Base-by-base conservation (phyloP, 768 basidiomycete genomes). In the Boletus tylopilopsis region DNA sequence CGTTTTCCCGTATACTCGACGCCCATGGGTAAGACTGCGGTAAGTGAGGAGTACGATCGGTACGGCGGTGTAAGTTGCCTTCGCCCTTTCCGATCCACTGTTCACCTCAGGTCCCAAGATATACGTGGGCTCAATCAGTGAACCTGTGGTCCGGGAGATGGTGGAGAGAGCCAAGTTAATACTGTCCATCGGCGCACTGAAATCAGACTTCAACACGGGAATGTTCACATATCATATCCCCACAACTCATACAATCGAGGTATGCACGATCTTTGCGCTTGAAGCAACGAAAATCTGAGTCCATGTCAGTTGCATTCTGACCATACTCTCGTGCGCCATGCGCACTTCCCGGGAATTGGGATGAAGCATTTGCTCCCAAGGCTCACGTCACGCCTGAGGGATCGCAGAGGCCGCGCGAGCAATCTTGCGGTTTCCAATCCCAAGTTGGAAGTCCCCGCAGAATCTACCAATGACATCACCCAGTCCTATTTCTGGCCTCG, bases 401-500 rank as follows among this genome's bases (percentile, higher is more conserved):
- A 71, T 8, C 75, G 73, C 62, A 66, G 71, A 27, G 57, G 63
- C 2, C 62, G 44, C 5, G 74, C 80, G 7, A 63, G 62, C 52
- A 66, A 73, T 53, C 61, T 82, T 47, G 45, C 62, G 8, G 81
- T 88, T 11, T 76, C 79, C 4, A 64, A 59, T 44, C 71, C 62
- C 48, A 58, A 49, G 42, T 57, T 71, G 5, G 65, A 71, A 12
- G 60, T 81, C 0, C 84, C 85, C 0, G 49, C 74, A n/a, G 81
- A 84, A 54, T 66, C 63, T 9, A 64, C 70, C 48, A 69, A 77
- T 12, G 59, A 58, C 8, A 91, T 95, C 62, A 78, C 83, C 1
- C 94, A 95, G 53, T 68, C 77, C 12, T 91, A 82, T 76, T 79
- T 94, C 63, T 95, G 93, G 93, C 88, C 90, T 2, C 80, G 84